phyloP scores from a whole-genome alignment of 1,139 yeast species.

The Geotrichum citri-aurantii region DNA sequence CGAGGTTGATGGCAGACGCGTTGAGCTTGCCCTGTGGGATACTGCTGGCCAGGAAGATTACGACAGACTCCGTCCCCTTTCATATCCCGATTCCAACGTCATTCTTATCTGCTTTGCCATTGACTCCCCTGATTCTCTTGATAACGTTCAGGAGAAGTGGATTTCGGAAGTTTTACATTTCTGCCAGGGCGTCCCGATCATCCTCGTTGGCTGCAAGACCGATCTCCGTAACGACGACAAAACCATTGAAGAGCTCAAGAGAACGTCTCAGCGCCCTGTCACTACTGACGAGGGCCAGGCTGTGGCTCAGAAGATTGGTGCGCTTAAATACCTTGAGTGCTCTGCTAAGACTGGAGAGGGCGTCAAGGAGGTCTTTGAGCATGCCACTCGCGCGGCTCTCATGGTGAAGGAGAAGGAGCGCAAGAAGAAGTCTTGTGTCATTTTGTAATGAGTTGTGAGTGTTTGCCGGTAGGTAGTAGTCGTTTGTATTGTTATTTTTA shows the following conservation, averaged over 20 bases:
- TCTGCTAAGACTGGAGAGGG: constrained; percentile 80
- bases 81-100: constrained; percentile 95
- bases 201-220: constrained; percentile 82
- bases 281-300: constrained; percentile 78
- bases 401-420: constrained; percentile 48
- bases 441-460: constrained; percentile 41
- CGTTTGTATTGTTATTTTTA: background rate
- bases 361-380: constrained; percentile 71
- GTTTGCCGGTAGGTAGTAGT: background rate
- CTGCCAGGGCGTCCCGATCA: constrained; percentile 95
- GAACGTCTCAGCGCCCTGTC: constrained; percentile 83
- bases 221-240: constrained; percentile 75
- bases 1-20: constrained; percentile 87
- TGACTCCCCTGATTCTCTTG: constrained; percentile 89
- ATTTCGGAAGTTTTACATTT: constrained; percentile 97
- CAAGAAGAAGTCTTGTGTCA: constrained; percentile 45
- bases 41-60: constrained; percentile 99
- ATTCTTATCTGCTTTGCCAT: constrained; percentile 90
- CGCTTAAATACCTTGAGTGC: constrained; percentile 76
- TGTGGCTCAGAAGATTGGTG: constrained; percentile 76
- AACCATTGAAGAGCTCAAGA: constrained; percentile 74
- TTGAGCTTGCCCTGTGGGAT: constrained; percentile 89
- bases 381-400: constrained; percentile 86
- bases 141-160: constrained; percentile 97
- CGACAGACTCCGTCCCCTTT: constrained; percentile 91